These are phyloP conservation scores for Quercus variabilis DNA, from an alignment of 306 rosid genomes.

Conservation along the genomic window DNA sequence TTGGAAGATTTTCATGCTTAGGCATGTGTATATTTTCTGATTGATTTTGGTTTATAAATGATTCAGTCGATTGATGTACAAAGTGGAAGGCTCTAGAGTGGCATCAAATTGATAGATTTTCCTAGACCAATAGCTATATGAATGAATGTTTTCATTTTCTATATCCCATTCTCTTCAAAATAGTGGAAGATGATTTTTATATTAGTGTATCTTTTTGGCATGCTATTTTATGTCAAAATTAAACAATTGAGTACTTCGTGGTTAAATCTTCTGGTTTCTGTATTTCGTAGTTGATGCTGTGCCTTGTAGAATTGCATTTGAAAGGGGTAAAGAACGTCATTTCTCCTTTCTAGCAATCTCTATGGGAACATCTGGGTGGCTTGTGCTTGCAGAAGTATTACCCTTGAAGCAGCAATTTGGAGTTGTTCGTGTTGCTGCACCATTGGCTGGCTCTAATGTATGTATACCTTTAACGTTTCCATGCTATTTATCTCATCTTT, in stretches of 20 bases:
- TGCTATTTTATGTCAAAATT: background rate
- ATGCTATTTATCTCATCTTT: slow-evolving; percentile 1
- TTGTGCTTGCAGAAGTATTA: slow-evolving; percentile 72
- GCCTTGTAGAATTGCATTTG: slow-evolving; percentile 91
- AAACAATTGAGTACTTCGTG: background rate
- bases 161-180: background rate
- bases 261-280: slow-evolving; percentile 23
- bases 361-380: slow-evolving; percentile 76
- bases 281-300: slow-evolving; percentile 63
- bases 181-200: background rate
- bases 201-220: background rate
- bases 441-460: slow-evolving; percentile 90
- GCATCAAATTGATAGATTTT: background rate
- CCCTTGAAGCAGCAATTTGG: slow-evolving; percentile 68
- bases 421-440: slow-evolving; percentile 67
- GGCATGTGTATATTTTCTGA: background rate
- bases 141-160: background rate
- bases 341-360: slow-evolving; percentile 68
- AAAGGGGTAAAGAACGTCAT: slow-evolving; percentile 82
- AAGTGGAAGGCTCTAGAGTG: background rate
- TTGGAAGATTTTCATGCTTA: background rate
- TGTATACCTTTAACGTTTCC: slow-evolving; percentile 19
- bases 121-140: background rate
- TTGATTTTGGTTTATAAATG: background rate
- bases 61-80: background rate